Percentiles rank a stretch among this genome's conserved stretches.
Evolutionary conservation across 306 rosid genomes (phyloP).

Genomic region (Trichosanthes truncata): DNA sequence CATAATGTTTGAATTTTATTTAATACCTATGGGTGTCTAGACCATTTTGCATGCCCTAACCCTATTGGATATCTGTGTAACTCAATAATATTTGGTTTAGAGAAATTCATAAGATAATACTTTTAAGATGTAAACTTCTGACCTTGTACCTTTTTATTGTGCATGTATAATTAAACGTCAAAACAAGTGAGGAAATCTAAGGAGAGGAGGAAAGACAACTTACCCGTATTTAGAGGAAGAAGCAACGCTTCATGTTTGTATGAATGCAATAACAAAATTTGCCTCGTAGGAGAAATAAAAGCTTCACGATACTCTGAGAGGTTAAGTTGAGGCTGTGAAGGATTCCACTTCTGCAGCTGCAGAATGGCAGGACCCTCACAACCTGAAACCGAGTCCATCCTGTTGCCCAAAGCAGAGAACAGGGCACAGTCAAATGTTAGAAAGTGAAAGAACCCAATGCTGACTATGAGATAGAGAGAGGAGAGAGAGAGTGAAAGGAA

Average conservation of each 20-base stretch:
- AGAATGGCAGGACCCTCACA: constrained; percentile 55
- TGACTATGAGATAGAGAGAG: not conserved
- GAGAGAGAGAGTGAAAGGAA: not conserved
- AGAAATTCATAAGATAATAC: not conserved
- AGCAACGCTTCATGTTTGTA: constrained; percentile 61
- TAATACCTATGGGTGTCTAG: not conserved
- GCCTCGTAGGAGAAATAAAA: constrained; percentile 81
- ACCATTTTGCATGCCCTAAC: not conserved
- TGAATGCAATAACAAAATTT: constrained; percentile 53
- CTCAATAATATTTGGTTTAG: not conserved
- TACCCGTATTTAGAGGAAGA: constrained; percentile 66
- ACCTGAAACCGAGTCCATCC: constrained; percentile 41
- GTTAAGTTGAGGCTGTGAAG: constrained; percentile 36
- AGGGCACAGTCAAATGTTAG: not conserved
- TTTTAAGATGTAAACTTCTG: not conserved
- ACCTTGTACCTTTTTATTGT: not conserved
- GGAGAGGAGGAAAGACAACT: not conserved
- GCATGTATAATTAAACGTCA: not conserved
- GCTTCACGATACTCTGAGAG: constrained; percentile 71
- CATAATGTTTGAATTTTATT: too few species aligned
- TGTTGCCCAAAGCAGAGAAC: constrained; percentile 24
- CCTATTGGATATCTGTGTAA: not conserved
- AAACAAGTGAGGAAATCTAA: constrained; percentile 4
- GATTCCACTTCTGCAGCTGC: constrained; percentile 65
- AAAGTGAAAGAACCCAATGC: not conserved